These are phyloP conservation scores for Picea engelmannii DNA, from an alignment of 83 land plant species.

Conservation along the genomic window DNA sequence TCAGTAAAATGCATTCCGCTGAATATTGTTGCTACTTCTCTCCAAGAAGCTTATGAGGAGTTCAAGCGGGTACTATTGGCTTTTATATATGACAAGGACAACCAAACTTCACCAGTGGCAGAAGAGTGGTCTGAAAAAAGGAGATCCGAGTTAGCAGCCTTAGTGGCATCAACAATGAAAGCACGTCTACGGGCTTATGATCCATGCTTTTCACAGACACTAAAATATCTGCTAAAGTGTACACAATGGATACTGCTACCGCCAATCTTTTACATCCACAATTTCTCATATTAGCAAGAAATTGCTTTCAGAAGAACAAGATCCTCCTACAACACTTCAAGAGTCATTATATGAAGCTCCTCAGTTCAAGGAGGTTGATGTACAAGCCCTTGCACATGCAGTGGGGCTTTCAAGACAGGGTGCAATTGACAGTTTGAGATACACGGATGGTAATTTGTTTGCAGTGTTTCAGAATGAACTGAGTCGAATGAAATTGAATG, in stretches of 20 bases:
- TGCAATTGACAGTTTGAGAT: too few species aligned
- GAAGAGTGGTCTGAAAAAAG: slow-evolving; percentile 96
- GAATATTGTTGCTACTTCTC: too few species aligned
- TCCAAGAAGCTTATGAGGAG: slow-evolving; percentile 89
- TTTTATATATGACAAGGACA: slow-evolving; percentile 85
- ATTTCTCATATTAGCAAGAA: slow-evolving; percentile 72
- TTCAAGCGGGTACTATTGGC: slow-evolving; percentile 93
- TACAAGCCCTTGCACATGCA: slow-evolving; percentile 97
- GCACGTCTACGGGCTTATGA: slow-evolving; percentile 89
- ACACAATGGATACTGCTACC: slow-evolving; percentile 84
- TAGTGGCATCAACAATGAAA: slow-evolving; percentile 18
- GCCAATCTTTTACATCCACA: slow-evolving; percentile 78
- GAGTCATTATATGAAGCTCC: slow-evolving; percentile 78
- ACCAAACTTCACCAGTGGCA: slow-evolving; percentile 81
- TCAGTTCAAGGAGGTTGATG: slow-evolving; percentile 93
- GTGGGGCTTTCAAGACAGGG: too few species aligned
- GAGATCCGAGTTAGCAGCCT: slow-evolving; percentile 91
- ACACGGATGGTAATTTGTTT: too few species aligned
- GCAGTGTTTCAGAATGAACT: too few species aligned
- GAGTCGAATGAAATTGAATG: too few species aligned
- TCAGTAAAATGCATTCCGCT: too few species aligned
- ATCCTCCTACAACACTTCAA: slow-evolving; percentile 79
- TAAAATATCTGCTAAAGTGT: slow-evolving; percentile 89
- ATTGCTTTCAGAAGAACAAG: slow-evolving; percentile 84
- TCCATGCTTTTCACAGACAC: slow-evolving; percentile 84